These are phyloP conservation scores for Komagataella mondaviorum DNA, from an alignment of 805 yeast species.

Conservation along the genomic window DNA sequence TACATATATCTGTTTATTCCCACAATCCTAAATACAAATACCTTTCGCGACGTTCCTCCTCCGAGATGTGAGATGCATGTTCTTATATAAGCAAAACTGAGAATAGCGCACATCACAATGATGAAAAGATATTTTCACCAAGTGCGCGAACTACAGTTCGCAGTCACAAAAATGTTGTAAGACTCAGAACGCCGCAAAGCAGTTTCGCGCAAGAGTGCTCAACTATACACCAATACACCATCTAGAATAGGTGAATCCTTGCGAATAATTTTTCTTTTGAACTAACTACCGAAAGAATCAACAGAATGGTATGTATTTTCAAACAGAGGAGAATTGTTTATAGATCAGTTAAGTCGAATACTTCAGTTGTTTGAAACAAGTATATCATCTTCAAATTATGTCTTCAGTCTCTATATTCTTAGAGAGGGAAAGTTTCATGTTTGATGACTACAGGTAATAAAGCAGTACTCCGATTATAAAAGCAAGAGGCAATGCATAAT, in stretches of 20 bases:
- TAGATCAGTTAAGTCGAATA: not conserved
- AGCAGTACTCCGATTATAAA: not conserved
- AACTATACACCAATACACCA: not conserved
- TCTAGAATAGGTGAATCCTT: not conserved
- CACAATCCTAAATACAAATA: too few species aligned
- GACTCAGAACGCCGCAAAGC: not conserved
- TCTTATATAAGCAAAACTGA: too few species aligned
- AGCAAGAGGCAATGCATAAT: not conserved
- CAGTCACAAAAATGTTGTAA: not conserved
- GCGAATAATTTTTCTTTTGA: not conserved
- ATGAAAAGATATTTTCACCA: too few species aligned
- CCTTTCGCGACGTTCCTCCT: too few species aligned
- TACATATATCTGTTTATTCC: too few species aligned
- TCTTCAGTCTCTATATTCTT: not conserved
- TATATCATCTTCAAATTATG: not conserved
- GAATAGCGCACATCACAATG: not conserved
- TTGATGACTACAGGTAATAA: not conserved
- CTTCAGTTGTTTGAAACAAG: too few species aligned
- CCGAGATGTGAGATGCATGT: constrained; percentile 7
- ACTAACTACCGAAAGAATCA: not conserved
- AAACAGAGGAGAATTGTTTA: not conserved
- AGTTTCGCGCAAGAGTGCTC: not conserved
- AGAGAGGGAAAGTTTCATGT: not conserved
- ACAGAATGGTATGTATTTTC: not conserved
- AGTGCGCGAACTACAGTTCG: not conserved